A percentile compares a stretch with the other conserved stretches of the same genome.
phyloP scores from a whole-genome alignment of 345 rosid species.

The Citrus maxima region DNA sequence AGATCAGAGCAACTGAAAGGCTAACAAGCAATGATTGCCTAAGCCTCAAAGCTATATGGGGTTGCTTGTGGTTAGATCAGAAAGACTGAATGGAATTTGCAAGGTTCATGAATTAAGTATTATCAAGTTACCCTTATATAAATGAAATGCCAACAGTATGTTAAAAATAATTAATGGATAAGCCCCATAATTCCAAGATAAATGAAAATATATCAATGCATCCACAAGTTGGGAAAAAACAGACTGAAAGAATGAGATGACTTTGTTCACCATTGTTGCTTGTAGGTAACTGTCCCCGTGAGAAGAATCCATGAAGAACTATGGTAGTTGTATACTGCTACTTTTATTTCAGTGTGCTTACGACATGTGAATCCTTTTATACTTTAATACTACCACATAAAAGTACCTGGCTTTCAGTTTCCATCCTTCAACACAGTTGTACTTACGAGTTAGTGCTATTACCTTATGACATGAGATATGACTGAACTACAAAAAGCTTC shows the following conservation, averaged over 20 bases:
- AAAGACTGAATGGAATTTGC: neutral
- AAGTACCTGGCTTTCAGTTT: neutral
- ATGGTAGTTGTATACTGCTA: neutral
- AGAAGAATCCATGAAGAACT: neutral
- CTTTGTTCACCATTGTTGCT: neutral
- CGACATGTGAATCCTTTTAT: neutral
- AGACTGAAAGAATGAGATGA: neutral
- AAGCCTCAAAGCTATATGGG: neutral
- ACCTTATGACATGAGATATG: neutral
- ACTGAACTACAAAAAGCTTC: neutral
- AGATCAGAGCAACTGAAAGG: neutral
- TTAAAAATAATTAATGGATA: neutral
- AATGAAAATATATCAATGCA: neutral
- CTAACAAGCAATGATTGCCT: constrained; percentile 1
- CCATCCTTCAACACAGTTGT: neutral
- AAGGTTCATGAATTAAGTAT: neutral
- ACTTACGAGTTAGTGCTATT: neutral
- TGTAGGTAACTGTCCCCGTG: neutral
- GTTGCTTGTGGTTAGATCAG: neutral
- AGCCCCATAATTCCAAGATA: neutral
- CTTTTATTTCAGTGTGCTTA: neutral
- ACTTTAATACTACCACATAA: too few relatives aligned
- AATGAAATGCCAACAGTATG: neutral
- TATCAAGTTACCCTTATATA: neutral
- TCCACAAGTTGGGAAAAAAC: neutral